phyloP scores from a whole-genome alignment of 805 yeast genomes.

The Saccharomycopsis fermentans region DNA sequence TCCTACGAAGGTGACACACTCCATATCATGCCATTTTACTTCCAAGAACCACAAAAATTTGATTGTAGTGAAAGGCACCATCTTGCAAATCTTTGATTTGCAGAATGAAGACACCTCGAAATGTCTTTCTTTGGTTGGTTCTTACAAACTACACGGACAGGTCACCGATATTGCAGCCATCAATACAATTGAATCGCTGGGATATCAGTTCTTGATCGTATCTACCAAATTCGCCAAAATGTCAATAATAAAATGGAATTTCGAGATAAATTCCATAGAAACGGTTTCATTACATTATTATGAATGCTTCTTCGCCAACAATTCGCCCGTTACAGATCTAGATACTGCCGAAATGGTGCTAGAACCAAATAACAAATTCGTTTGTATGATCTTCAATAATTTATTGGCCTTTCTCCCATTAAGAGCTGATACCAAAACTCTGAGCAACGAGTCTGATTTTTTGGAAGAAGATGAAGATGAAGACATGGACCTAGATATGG shows the following conservation, averaged over 20 bases:
- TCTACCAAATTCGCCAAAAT: slow-evolving; percentile 69
- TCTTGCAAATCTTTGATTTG: slow-evolving; percentile 42
- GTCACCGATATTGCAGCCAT: slow-evolving; percentile 26
- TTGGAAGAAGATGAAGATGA: slow-evolving; percentile 7
- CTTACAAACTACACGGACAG: slow-evolving; percentile 41
- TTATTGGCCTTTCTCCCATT: slow-evolving; percentile 65
- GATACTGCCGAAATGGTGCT: slow-evolving; percentile 37
- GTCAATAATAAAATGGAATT: slow-evolving; percentile 67
- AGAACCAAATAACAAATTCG: slow-evolving; percentile 53
- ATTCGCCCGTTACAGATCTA: slow-evolving; percentile 28
- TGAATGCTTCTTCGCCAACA: slow-evolving; percentile 52
- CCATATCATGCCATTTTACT: slow-evolving; percentile 34
- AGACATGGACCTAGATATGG: slow-evolving; percentile 13
- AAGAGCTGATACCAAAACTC: slow-evolving; percentile 26
- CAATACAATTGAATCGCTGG: slow-evolving; percentile 5
- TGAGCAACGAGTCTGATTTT: slow-evolving; percentile 26
- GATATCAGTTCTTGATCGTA: slow-evolving; percentile 47
- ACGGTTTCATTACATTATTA: slow-evolving; percentile 81
- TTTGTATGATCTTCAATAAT: slow-evolving; percentile 55
- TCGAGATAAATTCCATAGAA: slow-evolving; percentile 37
- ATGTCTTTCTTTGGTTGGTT: slow-evolving; percentile 28
- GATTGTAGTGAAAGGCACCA: slow-evolving; percentile 40
- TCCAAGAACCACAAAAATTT: slow-evolving; percentile 32
- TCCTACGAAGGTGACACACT: slow-evolving; percentile 39
- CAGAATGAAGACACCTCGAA: slow-evolving; percentile 19